A percentile compares a stretch with the other conserved stretches of the same genome.
These are phyloP conservation scores for Botryosphaeria dothidea DNA, from an alignment of 2,329 filamentous ascomycete species.

Conservation along the genomic window DNA sequence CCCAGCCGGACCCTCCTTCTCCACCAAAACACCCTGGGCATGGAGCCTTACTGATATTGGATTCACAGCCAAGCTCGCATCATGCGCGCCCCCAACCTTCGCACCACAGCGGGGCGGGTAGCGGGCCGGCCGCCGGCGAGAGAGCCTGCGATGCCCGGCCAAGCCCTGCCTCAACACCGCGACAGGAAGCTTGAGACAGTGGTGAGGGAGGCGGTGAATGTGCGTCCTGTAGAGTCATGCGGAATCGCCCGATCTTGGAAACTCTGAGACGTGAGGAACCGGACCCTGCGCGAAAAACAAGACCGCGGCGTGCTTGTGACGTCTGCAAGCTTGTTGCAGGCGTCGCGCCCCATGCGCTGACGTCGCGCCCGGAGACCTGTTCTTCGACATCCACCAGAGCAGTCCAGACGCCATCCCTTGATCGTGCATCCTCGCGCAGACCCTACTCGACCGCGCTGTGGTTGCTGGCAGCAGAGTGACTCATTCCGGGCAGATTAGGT, in stretches of 20 bases:
- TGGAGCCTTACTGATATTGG: conserved; percentile 14
- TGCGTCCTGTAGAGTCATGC: neutral
- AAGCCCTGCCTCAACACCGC: neutral
- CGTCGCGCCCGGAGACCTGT: neutral
- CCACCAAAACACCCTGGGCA: neutral
- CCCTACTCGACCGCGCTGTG: neutral
- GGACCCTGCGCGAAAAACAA: neutral
- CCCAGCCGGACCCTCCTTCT: neutral
- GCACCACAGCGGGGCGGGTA: neutral
- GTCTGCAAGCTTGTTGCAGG: neutral
- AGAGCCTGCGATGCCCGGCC: neutral
- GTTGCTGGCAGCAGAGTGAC: neutral
- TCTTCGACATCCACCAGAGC: neutral
- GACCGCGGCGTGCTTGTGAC: neutral
- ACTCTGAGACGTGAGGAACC: neutral
- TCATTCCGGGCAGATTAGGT: neutral
- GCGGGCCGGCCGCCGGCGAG: neutral
- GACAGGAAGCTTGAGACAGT: neutral
- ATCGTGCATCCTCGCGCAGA: neutral
- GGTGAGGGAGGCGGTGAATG: conserved; percentile 8
- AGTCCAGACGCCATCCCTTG: no score
- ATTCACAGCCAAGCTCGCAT: conserved; percentile 13
- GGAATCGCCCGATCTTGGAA: neutral
- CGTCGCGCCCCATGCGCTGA: neutral
- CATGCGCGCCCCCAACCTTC: neutral